These are phyloP conservation scores for Populus ilicifolia DNA, from an alignment of 345 rosid genomes.

Conservation along the genomic window DNA sequence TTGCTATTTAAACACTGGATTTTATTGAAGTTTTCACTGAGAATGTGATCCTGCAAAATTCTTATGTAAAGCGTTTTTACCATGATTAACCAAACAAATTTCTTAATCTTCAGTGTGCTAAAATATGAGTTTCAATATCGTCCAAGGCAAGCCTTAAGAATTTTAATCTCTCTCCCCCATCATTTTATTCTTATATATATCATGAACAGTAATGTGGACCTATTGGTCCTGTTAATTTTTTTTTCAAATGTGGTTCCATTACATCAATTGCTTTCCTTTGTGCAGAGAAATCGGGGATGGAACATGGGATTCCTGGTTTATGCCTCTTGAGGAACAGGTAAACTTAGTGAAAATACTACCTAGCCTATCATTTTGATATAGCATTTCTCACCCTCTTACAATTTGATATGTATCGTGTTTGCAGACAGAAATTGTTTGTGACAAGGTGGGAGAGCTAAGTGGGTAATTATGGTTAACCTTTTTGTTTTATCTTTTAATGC, in stretches of 20 bases:
- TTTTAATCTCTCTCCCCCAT: background rate
- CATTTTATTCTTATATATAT: background rate
- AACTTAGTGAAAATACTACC: conserved; percentile 5
- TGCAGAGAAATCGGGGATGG: conserved; percentile 89
- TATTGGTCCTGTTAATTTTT: background rate
- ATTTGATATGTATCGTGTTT: conserved; percentile 15
- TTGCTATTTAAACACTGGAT: background rate
- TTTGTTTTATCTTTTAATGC: background rate
- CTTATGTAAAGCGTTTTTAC: background rate
- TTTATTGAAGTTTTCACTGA: background rate
- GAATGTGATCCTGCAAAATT: background rate
- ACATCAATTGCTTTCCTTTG: conserved; percentile 8
- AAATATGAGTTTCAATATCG: background rate
- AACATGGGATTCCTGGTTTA: conserved; percentile 80
- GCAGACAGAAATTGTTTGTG: conserved; percentile 61
- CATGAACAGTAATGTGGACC: background rate
- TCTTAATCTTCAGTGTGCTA: background rate
- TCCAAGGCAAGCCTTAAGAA: background rate
- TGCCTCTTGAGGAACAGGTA: conserved; percentile 76
- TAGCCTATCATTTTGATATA: background rate
- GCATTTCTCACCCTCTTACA: background rate
- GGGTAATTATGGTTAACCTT: conserved; percentile 8
- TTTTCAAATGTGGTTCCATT: background rate
- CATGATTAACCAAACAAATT: background rate
- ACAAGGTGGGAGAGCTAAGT: conserved; percentile 44